Conservation (phyloP, 1,284 basidiomycete genomes). For the Kalmanozyma brasiliensis region DNA sequence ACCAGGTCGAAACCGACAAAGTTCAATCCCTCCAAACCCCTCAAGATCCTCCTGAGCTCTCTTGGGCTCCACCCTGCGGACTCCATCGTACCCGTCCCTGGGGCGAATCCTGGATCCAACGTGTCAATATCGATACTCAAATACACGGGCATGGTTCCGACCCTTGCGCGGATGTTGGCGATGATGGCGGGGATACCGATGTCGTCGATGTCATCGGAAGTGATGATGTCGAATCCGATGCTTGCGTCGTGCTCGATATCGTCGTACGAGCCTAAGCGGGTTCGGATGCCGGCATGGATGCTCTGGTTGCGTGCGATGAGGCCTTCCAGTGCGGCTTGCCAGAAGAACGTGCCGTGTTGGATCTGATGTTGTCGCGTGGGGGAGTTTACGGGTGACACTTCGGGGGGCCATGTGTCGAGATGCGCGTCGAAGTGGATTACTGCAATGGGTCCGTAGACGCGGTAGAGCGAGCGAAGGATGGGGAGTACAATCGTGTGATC, state of each 20-base stretch:
- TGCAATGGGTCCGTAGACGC: constrained; percentile 69
- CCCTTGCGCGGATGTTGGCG: constrained; percentile 35
- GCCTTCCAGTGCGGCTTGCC: constrained; percentile 69
- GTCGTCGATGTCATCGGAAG: constrained; percentile 55
- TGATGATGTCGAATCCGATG: constrained; percentile 55
- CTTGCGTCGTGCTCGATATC: constrained; percentile 45
- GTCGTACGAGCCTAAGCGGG: constrained; percentile 61
- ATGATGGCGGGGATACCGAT: constrained; percentile 46
- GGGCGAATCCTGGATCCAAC: constrained; percentile 54
- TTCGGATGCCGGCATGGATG: constrained; percentile 79
- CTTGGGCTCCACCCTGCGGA: constrained; percentile 53
- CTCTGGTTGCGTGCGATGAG: constrained; percentile 73
- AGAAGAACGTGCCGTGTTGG: constrained; percentile 69
- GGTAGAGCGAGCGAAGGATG: constrained; percentile 68
- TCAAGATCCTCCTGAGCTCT: constrained; percentile 49
- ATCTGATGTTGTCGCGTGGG: constrained; percentile 53
- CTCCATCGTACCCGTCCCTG: constrained; percentile 55
- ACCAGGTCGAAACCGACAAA: constrained; percentile 60
- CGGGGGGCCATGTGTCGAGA: constrained; percentile 76
- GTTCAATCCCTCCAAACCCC: constrained; percentile 50
- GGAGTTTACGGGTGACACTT: constrained; percentile 30
- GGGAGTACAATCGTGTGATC: constrained; percentile 71
- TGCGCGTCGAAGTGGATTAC: constrained; percentile 70
- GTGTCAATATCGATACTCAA: constrained; percentile 60
- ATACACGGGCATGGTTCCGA: constrained; percentile 54